These are phyloP conservation scores for Mucor velutinosus DNA, from an alignment of 371 early-diverging fungal species.

Conservation along the genomic window DNA sequence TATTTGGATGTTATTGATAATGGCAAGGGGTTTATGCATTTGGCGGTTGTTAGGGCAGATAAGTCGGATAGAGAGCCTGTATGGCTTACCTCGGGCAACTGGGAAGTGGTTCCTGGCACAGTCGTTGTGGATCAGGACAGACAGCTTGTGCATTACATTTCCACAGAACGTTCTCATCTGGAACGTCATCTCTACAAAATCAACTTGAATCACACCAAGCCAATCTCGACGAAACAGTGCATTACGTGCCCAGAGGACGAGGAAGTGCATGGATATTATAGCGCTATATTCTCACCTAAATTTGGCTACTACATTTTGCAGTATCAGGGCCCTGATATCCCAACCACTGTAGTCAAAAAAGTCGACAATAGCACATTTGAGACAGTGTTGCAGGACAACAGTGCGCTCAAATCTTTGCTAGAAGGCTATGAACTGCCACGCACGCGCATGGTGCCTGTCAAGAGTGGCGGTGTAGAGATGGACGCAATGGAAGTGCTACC, in stretches of 20 bases:
- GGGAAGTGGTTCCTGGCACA: constrained; percentile 77
- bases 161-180: constrained; percentile 72
- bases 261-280: constrained; percentile 65
- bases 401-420: constrained; percentile 36
- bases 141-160: constrained; percentile 62
- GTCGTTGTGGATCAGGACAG: constrained; percentile 54
- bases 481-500: constrained; percentile 80
- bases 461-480: constrained; percentile 52
- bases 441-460: constrained; percentile 54
- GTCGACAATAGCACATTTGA: constrained; percentile 50
- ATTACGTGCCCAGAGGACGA: constrained; percentile 33
- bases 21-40: constrained; percentile 74
- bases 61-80: constrained; percentile 15
- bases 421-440: constrained; percentile 58
- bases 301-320: constrained; percentile 69
- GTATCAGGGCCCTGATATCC: constrained; percentile 85
- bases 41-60: constrained; percentile 65
- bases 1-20: constrained; percentile 83
- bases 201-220: constrained; percentile 14
- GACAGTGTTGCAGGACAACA: constrained; percentile 60
- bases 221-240: constrained; percentile 28
- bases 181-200: constrained; percentile 74
- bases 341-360: constrained; percentile 70
- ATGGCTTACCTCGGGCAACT: constrained; percentile 84
- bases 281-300: constrained; percentile 71